Conservation (phyloP, 306 rosid species). For the Gastrolobium bilobum region DNA sequence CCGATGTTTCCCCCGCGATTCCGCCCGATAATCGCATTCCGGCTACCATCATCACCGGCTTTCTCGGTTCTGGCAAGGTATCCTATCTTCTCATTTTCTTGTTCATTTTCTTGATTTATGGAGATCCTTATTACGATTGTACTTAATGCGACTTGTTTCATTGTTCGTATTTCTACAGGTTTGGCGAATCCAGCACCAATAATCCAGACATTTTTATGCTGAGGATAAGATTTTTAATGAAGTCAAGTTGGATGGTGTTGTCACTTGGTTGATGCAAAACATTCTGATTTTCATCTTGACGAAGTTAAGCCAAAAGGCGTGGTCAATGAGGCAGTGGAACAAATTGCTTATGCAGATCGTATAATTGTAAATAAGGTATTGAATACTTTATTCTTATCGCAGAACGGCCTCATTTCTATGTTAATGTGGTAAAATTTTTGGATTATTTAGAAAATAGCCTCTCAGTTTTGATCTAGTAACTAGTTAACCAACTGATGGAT, state of each 20-base stretch:
- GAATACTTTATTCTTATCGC: neutral
- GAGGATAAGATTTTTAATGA: conserved; percentile 83
- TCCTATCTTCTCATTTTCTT: neutral
- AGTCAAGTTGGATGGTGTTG: conserved; percentile 97
- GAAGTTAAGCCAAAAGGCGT: conserved; percentile 92
- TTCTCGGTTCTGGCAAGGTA: conserved; percentile 97
- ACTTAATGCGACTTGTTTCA: conserved; percentile 5
- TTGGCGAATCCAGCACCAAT: conserved; percentile 98
- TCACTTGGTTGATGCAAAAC: conserved; percentile 96
- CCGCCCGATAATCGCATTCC: conserved; percentile 85
- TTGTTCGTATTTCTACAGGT: conserved; percentile 58
- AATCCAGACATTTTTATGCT: conserved; percentile 95
- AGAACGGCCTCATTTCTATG: neutral
- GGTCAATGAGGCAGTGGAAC: conserved; percentile 92
- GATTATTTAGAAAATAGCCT: conserved; percentile 34
- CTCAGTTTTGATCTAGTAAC: neutral
- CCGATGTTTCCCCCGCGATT: conserved; percentile 70
- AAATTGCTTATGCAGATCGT: conserved; percentile 96
- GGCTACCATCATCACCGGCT: conserved; percentile 94
- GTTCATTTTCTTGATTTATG: neutral
- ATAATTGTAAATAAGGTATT: conserved; percentile 94
- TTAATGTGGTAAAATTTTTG: conserved; percentile 14
- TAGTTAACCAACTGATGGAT: neutral
- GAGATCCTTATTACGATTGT: neutral
- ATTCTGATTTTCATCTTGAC: conserved; percentile 80